Evolutionary conservation across 2,329 filamentous ascomycete species (phyloP).

Genomic region (Diaporthe vexans): DNA sequence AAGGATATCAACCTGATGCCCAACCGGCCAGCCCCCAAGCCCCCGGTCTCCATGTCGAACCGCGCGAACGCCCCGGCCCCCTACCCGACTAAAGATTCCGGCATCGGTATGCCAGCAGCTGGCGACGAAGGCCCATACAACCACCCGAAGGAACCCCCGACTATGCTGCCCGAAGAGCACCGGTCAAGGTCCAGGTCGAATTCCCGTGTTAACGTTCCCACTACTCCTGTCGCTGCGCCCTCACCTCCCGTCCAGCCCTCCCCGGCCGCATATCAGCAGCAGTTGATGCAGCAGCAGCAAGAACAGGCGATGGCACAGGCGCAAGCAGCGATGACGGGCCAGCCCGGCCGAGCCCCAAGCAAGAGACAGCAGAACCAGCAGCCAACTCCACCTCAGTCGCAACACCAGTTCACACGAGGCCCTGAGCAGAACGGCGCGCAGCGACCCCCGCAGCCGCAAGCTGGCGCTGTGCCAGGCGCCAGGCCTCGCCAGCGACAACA

Average conservation of each 20-base stretch:
- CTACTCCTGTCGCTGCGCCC: constrained; percentile 53
- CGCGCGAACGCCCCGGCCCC: constrained; percentile 68
- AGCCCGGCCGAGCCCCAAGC: constrained; percentile 80
- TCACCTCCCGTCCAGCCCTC: constrained; percentile 63
- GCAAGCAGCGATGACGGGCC: constrained; percentile 80
- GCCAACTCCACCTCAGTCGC: constrained; percentile 65
- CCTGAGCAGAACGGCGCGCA: constrained; percentile 56
- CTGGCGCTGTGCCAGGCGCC: constrained; percentile 62
- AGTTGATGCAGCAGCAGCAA: constrained; percentile 84
- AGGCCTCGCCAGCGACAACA: constrained; percentile 80
- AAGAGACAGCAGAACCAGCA: constrained; percentile 73
- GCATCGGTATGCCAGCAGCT: constrained; percentile 71
- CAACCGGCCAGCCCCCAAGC: constrained; percentile 86
- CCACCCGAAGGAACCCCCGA: constrained; percentile 66
- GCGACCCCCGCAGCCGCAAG: constrained; percentile 50
- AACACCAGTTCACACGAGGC: constrained; percentile 59
- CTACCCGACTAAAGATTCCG: constrained; percentile 72
- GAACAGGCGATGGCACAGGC: constrained; percentile 86
- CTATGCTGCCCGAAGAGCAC: constrained; percentile 76
- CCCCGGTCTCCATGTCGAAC: constrained; percentile 76
- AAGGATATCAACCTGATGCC: constrained; percentile 78
- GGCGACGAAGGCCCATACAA: constrained; percentile 68
- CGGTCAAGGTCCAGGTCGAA: constrained; percentile 79
- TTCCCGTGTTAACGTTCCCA: constrained; percentile 68
- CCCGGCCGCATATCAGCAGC: constrained; percentile 69